Evolutionary conservation across 2,329 filamentous ascomycete genomes (phyloP).

Genomic region (Talaromyces rugulosus): DNA sequence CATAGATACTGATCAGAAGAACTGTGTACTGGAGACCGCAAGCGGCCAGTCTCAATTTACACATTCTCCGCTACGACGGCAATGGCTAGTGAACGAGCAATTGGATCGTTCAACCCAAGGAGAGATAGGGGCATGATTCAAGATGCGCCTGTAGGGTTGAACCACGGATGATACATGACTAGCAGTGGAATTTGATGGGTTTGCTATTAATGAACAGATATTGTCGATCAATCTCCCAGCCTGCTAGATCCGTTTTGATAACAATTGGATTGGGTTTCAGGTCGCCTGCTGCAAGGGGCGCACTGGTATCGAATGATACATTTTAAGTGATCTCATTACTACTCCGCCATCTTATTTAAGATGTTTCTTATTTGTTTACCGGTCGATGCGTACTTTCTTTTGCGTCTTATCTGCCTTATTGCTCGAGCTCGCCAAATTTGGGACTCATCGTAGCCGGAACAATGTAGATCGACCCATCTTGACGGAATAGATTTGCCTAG

Average conservation of each 20-base stretch:
- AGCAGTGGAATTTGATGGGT: neutral
- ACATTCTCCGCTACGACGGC: neutral
- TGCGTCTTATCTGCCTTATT: neutral
- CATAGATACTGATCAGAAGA: neutral
- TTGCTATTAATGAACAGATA: neutral
- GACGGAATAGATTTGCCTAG: neutral
- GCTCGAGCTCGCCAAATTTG: neutral
- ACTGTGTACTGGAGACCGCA: neutral
- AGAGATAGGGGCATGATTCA: neutral
- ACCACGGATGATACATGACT: neutral
- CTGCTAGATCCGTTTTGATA: neutral
- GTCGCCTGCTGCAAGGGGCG: neutral
- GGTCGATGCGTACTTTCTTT: neutral
- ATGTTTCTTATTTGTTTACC: neutral
- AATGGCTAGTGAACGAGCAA: neutral
- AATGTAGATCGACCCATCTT: neutral
- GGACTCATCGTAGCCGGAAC: neutral
- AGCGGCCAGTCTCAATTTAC: neutral
- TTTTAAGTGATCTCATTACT: neutral
- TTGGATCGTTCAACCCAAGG: neutral
- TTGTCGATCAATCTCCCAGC: neutral
- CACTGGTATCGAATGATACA: neutral
- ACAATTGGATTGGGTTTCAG: neutral
- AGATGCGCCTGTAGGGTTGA: neutral
- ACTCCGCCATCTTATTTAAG: neutral